Percentiles rank a stretch among this genome's conserved stretches.
These are phyloP conservation scores for Aspergillus carbonarius DNA, from an alignment of 2,329 filamentous ascomycete species.

Conservation along the genomic window DNA sequence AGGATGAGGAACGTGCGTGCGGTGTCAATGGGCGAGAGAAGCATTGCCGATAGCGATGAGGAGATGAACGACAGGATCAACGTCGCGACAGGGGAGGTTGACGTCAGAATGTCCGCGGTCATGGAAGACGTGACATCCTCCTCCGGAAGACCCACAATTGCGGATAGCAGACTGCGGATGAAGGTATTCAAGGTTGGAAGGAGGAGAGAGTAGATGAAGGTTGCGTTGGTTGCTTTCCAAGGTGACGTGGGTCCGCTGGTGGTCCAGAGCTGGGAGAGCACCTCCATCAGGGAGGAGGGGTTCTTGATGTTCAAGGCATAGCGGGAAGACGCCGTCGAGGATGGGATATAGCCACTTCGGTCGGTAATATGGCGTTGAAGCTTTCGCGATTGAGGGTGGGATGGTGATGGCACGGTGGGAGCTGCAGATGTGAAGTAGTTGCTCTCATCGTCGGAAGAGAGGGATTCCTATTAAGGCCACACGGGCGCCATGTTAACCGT, in stretches of 20 bases:
- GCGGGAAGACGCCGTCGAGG: slow-evolving; percentile 41
- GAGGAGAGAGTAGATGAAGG: slow-evolving; percentile 86
- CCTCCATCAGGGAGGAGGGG: slow-evolving; percentile 79
- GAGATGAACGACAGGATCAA: slow-evolving; percentile 69
- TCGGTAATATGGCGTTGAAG: slow-evolving; percentile 45
- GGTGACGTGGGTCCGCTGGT: slow-evolving; percentile 88
- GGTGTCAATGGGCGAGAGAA: slow-evolving; percentile 84
- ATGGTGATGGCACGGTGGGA: slow-evolving; percentile 43
- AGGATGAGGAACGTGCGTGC: slow-evolving; percentile 84
- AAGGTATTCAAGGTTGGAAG: slow-evolving; percentile 88
- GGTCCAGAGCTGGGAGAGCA: slow-evolving; percentile 82
- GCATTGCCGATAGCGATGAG: slow-evolving; percentile 69
- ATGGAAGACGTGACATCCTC: slow-evolving; percentile 58
- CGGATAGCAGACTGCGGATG: slow-evolving; percentile 85
- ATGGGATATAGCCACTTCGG: slow-evolving; percentile 45
- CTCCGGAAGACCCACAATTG: slow-evolving; percentile 86
- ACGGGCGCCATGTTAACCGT: not conserved
- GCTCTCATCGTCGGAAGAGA: slow-evolving; percentile 69
- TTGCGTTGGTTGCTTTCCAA: slow-evolving; percentile 91
- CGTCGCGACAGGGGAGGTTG: slow-evolving; percentile 77
- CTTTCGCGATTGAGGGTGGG: slow-evolving; percentile 40
- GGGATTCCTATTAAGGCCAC: slow-evolving; percentile 31
- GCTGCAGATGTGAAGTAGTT: slow-evolving; percentile 76
- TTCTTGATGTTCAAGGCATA: slow-evolving; percentile 71
- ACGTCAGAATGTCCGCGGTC: slow-evolving; percentile 71